Conservation (phyloP, 768 basidiomycete species). For the Mycena alexandri region DNA sequence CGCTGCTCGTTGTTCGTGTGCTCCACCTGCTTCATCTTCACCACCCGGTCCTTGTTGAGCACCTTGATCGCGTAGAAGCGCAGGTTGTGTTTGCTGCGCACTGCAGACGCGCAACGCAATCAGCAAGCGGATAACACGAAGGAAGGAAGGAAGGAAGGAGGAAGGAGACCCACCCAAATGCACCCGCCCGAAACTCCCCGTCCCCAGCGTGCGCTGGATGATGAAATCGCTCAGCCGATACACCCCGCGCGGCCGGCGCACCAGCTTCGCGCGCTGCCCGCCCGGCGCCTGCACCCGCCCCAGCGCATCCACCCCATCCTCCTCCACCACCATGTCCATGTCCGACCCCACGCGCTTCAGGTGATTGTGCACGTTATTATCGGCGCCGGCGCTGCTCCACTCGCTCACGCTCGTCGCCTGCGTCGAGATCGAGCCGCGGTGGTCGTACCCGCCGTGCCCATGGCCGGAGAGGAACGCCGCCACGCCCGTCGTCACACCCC, state of each 20-base stretch:
- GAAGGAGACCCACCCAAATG: conserved; percentile 72
- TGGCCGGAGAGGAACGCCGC: conserved; percentile 17
- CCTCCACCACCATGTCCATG: conserved; percentile 48
- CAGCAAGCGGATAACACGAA: conserved; percentile 6
- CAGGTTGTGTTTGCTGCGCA: conserved; percentile 93
- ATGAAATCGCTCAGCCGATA: conserved; percentile 84
- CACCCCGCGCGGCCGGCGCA: conserved; percentile 47
- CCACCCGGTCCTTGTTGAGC: conserved; percentile 92
- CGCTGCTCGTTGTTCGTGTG: conserved; percentile 96
- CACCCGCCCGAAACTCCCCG: conserved; percentile 98
- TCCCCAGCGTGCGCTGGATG: conserved; percentile 88
- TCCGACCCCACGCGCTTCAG: conserved; percentile 22
- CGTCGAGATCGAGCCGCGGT: conserved; percentile 78
- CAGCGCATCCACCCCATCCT: conserved; percentile 34
- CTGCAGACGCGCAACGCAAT: conserved; percentile 54
- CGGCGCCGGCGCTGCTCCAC: conserved; percentile 50
- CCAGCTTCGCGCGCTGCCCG: conserved; percentile 26
- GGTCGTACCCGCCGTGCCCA: conserved; percentile 56
- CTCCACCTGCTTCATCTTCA: conserved; percentile 93
- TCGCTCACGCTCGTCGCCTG: conserved; percentile 72
- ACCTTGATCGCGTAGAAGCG: conserved; percentile 98
- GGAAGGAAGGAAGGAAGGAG: conserved; percentile 8
- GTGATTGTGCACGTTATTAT: too few relatives aligned
- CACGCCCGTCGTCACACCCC: too few relatives aligned
- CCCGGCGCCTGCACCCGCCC: background rate